Evolutionary conservation across 2,329 filamentous ascomycete species (phyloP), one percentile per base, ranked within the genome.

Genomic region (Aureobasidium sp.): DNA sequence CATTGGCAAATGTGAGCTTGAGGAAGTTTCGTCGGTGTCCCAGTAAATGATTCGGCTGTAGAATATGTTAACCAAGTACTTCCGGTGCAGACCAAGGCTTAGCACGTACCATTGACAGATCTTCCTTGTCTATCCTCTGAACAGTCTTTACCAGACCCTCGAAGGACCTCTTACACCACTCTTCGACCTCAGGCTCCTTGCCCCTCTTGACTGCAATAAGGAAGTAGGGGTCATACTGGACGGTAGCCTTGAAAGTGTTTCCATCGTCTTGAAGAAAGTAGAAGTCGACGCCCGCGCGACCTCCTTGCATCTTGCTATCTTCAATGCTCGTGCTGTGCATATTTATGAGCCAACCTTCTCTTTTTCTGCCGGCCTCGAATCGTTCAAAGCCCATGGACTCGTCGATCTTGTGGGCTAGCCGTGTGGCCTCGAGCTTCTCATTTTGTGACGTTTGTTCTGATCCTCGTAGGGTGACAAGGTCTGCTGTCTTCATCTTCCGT

Each of bases 191-290:
- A 57, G 85, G 83, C 77, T 99, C 95, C 69, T 86, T 87, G 8
- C 92, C 90, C 71, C 87, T 89, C 75, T 92, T 94, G 59, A 92
- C 90, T 0, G 92, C 93, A 59, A 99, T 85, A 64, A 99, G 77
- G 69, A 99, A 96, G 78, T 99, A 99, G 0, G 94, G 94, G 69
- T 97, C 92, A 74, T 96, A 97, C 77, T 96, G 91, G 66, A 99
- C 78, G 0, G 92, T 97, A 12, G 94, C 92, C 74, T 99, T 99
- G 82, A 99, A 99, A 5, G 89, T 93, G 53, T 87, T 85, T 15
- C 90, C 86, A 62, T 96, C 89, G 63, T 93, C 90, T 69, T 92
- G 90, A 64, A 99, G 88, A 76, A 99, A 99, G 79, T 97, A 99
- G 76, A 92, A 97, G 77, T 99, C 94, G 62, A 99, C 85, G 9